These are phyloP conservation scores for Corynespora cassiicola DNA, from an alignment of 2,329 filamentous ascomycete species.

Conservation along the genomic window DNA sequence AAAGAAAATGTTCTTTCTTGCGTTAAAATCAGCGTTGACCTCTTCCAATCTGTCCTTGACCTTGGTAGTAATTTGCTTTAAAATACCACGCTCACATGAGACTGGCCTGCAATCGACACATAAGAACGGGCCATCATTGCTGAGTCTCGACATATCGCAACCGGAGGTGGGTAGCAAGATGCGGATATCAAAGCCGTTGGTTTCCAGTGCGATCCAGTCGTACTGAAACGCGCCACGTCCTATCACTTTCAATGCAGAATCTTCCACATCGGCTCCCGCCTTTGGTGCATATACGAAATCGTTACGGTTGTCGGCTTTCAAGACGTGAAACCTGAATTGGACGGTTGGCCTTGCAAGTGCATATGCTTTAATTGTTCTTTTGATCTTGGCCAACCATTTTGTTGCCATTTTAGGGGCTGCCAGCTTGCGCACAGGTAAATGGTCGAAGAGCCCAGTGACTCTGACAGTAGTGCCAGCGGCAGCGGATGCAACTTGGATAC, in stretches of 20 bases:
- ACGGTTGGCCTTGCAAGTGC: conserved; percentile 70
- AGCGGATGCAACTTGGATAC: conserved; percentile 52
- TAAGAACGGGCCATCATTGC: conserved; percentile 48
- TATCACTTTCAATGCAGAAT: conserved; percentile 68
- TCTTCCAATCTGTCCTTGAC: conserved; percentile 60
- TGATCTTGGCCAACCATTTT: conserved; percentile 65
- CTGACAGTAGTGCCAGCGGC: conserved; percentile 74
- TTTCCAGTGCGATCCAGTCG: conserved; percentile 45
- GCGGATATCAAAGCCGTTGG: conserved; percentile 56
- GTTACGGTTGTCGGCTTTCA: conserved; percentile 58
- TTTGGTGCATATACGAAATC: conserved; percentile 71
- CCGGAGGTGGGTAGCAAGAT: conserved; percentile 64
- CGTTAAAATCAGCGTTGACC: conserved; percentile 22
- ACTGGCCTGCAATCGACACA: conserved; percentile 74
- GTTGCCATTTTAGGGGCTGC: conserved; percentile 62
- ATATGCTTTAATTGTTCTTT: conserved; percentile 67
- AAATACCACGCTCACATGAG: conserved; percentile 59
- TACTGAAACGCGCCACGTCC: conserved; percentile 66
- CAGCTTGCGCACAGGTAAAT: conserved; percentile 69
- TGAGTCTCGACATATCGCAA: conserved; percentile 50
- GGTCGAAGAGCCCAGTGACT: conserved; percentile 64
- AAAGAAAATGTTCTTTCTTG: conserved; percentile 65
- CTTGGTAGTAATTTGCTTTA: conserved; percentile 64
- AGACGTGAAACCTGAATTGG: conserved; percentile 66
- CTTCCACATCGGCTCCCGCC: conserved; percentile 55